These are phyloP conservation scores for Ceratocystis huliohia DNA, from an alignment of 2,329 filamentous ascomycete species.

Conservation along the genomic window DNA sequence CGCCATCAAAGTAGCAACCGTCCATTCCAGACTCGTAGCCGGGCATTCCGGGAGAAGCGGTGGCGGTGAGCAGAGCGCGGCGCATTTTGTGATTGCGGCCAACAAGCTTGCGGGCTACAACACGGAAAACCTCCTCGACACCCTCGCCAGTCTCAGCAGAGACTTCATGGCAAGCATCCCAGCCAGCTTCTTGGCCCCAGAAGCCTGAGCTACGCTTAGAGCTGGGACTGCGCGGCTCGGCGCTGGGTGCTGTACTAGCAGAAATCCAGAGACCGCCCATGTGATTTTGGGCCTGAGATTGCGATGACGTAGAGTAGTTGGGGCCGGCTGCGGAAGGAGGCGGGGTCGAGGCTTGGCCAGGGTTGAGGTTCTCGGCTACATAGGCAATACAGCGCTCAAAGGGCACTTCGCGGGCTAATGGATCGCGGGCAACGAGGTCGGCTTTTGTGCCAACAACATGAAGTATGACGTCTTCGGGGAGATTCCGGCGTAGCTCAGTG, in stretches of 20 bases:
- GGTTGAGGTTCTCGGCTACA: constrained; percentile 79
- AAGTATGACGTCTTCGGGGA: constrained; percentile 65
- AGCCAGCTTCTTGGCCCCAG: constrained; percentile 87
- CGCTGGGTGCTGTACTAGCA: constrained; percentile 23
- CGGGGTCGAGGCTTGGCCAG: constrained; percentile 53
- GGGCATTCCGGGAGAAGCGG: constrained; percentile 38
- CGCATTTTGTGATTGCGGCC: constrained; percentile 53
- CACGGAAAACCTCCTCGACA: constrained; percentile 88
- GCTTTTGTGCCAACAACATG: constrained; percentile 94
- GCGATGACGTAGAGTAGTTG: constrained; percentile 25
- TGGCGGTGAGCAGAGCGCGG: constrained; percentile 44
- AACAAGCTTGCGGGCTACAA: constrained; percentile 49
- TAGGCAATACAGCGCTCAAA: constrained; percentile 95
- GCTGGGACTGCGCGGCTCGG: constrained; percentile 46
- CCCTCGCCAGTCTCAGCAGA: constrained; percentile 88
- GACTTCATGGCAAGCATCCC: constrained; percentile 97
- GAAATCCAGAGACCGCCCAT: constrained; percentile 19
- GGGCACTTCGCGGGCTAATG: constrained; percentile 65
- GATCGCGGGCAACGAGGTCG: constrained; percentile 79
- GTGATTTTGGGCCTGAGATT: constrained; percentile 22
- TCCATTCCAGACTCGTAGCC: constrained; percentile 35
- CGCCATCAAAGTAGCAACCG: constrained; percentile 40
- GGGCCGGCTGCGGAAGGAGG: constrained; percentile 46
- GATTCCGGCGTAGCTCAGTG: constrained; percentile 66
- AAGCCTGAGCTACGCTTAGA: constrained; percentile 60